Evolutionary conservation across 169 alveolate genomes (phyloP).

Genomic region (Babesia sp.): DNA sequence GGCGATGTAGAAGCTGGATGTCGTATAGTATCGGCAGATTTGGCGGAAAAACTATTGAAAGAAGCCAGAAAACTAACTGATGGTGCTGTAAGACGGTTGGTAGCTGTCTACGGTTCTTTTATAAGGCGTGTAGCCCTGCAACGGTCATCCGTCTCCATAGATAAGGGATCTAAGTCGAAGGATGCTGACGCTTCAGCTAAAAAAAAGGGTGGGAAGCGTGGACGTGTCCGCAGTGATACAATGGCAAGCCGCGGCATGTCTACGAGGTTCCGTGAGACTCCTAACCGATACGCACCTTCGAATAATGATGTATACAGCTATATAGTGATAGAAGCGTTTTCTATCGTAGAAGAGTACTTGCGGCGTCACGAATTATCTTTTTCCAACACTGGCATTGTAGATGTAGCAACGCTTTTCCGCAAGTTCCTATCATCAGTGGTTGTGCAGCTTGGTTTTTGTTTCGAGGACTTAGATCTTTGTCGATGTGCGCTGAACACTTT

Average conservation of each 20-base stretch:
- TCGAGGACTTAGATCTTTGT: conserved; percentile 42
- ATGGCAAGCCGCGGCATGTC: conserved; percentile 15
- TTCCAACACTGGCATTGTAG: conserved; percentile 6
- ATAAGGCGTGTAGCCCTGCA: conserved; percentile 21
- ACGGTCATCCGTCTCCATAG: background rate
- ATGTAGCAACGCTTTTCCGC: conserved; percentile 28
- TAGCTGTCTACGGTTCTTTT: conserved; percentile 29
- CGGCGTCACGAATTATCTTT: conserved; percentile 1
- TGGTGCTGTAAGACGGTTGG: conserved; percentile 11
- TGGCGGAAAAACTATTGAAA: conserved; percentile 13
- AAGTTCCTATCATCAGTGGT: conserved; percentile 37
- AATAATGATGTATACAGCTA: conserved; percentile 36
- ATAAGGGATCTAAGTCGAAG: background rate
- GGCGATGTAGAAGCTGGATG: conserved; percentile 32
- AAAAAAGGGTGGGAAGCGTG: background rate
- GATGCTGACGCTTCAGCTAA: background rate
- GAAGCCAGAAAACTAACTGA: conserved; percentile 12
- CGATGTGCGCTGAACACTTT: conserved; percentile 12
- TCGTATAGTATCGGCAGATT: conserved; percentile 6
- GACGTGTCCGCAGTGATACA: background rate
- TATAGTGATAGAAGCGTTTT: conserved; percentile 11
- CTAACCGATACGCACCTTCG: conserved; percentile 17
- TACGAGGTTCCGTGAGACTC: background rate
- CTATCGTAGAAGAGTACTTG: conserved; percentile 14
- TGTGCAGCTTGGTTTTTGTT: conserved; percentile 37